A percentile compares a stretch with the other conserved stretches of the same genome.
phyloP scores from a whole-genome alignment of 345 rosid species.

The Zanthoxylum bungeanum region DNA sequence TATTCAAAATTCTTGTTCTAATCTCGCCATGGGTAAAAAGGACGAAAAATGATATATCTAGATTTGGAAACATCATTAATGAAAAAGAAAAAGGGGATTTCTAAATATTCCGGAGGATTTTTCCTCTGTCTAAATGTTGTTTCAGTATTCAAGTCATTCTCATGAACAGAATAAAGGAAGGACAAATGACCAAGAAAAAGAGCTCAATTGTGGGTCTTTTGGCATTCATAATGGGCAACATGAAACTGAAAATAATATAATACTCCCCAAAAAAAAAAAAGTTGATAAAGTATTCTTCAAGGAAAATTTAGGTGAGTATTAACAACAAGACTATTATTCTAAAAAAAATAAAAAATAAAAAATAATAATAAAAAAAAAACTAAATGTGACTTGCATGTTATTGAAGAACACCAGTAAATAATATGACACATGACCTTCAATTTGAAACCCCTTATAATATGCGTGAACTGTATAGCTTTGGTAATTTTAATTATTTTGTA shows the following conservation, averaged over 20 bases:
- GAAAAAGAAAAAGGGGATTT: too few relatives aligned
- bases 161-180: background rate
- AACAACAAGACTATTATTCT: too few relatives aligned
- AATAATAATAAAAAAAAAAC: too few relatives aligned
- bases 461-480: background rate
- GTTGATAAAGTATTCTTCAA: background rate
- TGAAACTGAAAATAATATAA: background rate
- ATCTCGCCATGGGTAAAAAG: too few relatives aligned
- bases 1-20: too few relatives aligned
- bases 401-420: too few relatives aligned
- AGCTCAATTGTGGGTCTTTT: background rate
- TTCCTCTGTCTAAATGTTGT: too few relatives aligned
- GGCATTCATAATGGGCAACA: slow-evolving; percentile 3
- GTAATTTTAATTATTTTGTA: slow-evolving; percentile 24
- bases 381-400: too few relatives aligned
- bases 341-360: too few relatives aligned
- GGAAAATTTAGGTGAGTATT: background rate
- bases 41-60: too few relatives aligned
- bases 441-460: background rate
- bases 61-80: too few relatives aligned
- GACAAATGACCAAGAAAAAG: background rate
- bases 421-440: background rate
- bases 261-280: background rate
- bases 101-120: too few relatives aligned
- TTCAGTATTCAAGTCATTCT: background rate